A percentile compares a stretch with the other conserved stretches of the same genome.
Evolutionary conservation across 2,329 filamentous ascomycete species (phyloP).

Genomic region (Epichloe typhina): DNA sequence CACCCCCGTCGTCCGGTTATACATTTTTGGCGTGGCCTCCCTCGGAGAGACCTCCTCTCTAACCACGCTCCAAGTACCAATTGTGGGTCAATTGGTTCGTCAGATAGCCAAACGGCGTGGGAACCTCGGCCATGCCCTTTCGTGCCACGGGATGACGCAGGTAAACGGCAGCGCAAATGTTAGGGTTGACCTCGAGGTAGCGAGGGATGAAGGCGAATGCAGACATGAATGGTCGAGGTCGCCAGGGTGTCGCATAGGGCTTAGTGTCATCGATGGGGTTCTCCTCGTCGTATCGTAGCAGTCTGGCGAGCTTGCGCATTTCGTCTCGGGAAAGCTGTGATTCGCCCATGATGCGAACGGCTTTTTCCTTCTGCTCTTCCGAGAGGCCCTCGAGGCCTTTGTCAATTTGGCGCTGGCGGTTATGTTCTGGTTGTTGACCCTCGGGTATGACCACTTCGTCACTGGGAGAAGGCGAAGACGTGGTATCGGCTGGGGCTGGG

Average conservation of each 20-base stretch:
- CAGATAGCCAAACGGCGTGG: slow-evolving; percentile 61
- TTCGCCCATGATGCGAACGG: slow-evolving; percentile 19
- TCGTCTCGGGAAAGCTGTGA: slow-evolving; percentile 32
- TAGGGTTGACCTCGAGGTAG: slow-evolving; percentile 96
- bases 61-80: slow-evolving; percentile 83
- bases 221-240: slow-evolving; percentile 72
- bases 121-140: slow-evolving; percentile 67
- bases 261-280: slow-evolving; percentile 67
- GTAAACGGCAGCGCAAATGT: slow-evolving; percentile 91
- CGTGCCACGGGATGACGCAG: slow-evolving; percentile 85
- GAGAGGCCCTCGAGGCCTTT: slow-evolving; percentile 22
- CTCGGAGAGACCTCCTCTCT: slow-evolving; percentile 13
- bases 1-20: neutral
- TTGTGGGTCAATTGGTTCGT: slow-evolving; percentile 76
- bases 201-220: slow-evolving; percentile 90
- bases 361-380: slow-evolving; percentile 20
- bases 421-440: slow-evolving; percentile 11
- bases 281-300: slow-evolving; percentile 52
- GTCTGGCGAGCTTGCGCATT: slow-evolving; percentile 35
- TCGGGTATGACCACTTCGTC: neutral
- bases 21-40: neutral
- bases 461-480: neutral
- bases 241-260: slow-evolving; percentile 86
- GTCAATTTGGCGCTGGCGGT: slow-evolving; percentile 19
- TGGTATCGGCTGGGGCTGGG: slow-evolving; percentile 6